Conservation (phyloP, 2,329 filamentous ascomycete genomes). For the Plenodomus tracheiphilus region DNA sequence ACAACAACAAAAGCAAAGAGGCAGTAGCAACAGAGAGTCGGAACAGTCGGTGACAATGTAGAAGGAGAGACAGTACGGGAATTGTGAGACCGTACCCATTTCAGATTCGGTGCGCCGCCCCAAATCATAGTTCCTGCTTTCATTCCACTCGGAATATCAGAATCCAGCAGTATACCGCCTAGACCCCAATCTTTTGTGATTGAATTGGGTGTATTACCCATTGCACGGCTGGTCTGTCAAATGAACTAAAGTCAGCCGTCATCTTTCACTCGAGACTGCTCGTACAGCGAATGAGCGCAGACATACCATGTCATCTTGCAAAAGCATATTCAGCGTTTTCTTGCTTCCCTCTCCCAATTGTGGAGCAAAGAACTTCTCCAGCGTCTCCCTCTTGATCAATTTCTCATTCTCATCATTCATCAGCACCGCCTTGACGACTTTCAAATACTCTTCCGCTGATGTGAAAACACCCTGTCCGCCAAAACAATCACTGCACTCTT, state of each 20-base stretch:
- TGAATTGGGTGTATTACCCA: slow-evolving; percentile 24
- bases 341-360: slow-evolving; percentile 25
- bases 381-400: slow-evolving; percentile 27
- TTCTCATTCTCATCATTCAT: slow-evolving; percentile 26
- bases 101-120: slow-evolving; percentile 39
- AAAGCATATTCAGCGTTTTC: slow-evolving; percentile 40
- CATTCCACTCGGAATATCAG: slow-evolving; percentile 27
- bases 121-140: slow-evolving; percentile 36
- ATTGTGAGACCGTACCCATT: slow-evolving; percentile 29
- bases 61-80: not conserved
- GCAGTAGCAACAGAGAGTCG: too few relatives aligned
- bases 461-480: slow-evolving; percentile 32
- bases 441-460: slow-evolving; percentile 30
- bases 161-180: slow-evolving; percentile 32
- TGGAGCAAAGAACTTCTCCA: slow-evolving; percentile 37
- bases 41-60: too few relatives aligned
- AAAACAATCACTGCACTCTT: slow-evolving; percentile 25
- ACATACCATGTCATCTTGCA: slow-evolving; percentile 23
- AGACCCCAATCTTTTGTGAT: slow-evolving; percentile 34
- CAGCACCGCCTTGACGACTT: slow-evolving; percentile 35
- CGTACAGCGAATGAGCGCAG: not conserved
- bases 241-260: not conserved
- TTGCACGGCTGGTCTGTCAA: slow-evolving; percentile 20
- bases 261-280: not conserved
- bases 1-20: too few relatives aligned